These are phyloP conservation scores for Xylariaceae sp. DNA, from an alignment of 2,329 filamentous ascomycete species.

Conservation along the genomic window DNA sequence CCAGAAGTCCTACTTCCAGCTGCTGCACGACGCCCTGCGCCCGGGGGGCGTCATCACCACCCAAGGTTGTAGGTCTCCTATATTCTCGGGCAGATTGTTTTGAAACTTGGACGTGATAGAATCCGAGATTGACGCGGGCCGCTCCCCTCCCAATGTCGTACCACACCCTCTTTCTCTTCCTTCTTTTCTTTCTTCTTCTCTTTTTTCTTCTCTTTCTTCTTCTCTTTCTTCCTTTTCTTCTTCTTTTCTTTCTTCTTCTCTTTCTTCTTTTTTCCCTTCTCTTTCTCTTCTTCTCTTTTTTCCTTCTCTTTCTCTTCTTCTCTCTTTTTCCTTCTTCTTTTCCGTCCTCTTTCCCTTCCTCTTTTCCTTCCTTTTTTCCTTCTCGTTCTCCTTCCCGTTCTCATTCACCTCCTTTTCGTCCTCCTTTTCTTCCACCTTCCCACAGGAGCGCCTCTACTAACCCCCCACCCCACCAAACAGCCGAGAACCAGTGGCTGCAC, in stretches of 20 bases:
- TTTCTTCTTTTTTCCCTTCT: neutral
- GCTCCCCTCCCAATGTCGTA: too few relatives aligned
- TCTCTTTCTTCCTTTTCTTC: constrained; percentile 1
- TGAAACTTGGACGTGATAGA: too few relatives aligned
- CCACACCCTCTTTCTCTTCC: neutral
- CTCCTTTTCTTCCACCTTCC: neutral
- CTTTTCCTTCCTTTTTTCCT: neutral
- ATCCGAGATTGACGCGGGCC: too few relatives aligned
- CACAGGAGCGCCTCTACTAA: neutral
- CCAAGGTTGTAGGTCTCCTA: constrained; percentile 99
- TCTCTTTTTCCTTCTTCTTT: too few relatives aligned
- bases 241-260: constrained; percentile 2
- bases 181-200: neutral
- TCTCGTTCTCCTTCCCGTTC: too few relatives aligned
- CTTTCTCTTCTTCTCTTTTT: constrained; percentile 2
- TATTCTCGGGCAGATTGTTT: too few relatives aligned
- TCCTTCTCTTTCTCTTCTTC: constrained; percentile 1
- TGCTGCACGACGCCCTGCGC: constrained; percentile 80
- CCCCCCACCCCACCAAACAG: too few relatives aligned
- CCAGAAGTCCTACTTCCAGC: constrained; percentile 98
- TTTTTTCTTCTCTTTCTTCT: neutral
- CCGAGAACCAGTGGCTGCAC: constrained; percentile 99
- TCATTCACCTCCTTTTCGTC: too few relatives aligned
- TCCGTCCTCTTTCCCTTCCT: constrained; percentile 1
- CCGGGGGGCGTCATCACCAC: constrained; percentile 98